Evolutionary conservation across 2,329 filamentous ascomycete genomes (phyloP).

Genomic region (Aspergillus viridinutans): DNA sequence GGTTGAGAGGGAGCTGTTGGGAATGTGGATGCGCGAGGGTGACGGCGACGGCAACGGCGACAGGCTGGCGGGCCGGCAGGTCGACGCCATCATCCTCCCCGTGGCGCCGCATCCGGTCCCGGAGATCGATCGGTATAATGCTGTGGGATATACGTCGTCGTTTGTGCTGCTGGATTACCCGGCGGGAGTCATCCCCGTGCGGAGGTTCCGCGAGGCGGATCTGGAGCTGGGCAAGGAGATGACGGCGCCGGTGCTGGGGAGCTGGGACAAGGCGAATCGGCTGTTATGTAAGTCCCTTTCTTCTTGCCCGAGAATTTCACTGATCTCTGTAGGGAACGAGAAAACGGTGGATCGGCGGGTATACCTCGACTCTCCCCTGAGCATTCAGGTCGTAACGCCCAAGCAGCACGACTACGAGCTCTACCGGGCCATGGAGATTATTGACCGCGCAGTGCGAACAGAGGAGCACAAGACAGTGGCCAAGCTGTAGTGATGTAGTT

Average conservation of each 20-base stretch:
- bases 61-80: constrained; percentile 6
- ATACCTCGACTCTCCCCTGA: constrained; percentile 53
- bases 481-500: constrained; percentile 17
- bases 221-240: constrained; percentile 47
- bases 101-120: constrained; percentile 62
- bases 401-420: constrained; percentile 53
- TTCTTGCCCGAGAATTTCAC: not conserved
- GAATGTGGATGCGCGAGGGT: constrained; percentile 53
- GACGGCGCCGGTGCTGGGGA: constrained; percentile 38
- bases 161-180: constrained; percentile 63
- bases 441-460: constrained; percentile 41
- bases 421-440: constrained; percentile 49
- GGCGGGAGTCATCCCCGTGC: constrained; percentile 54
- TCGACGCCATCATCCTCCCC: constrained; percentile 60
- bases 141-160: constrained; percentile 57
- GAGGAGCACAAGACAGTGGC: not conserved
- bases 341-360: constrained; percentile 49
- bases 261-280: constrained; percentile 59
- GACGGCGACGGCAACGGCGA: too few relatives aligned
- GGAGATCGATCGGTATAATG: constrained; percentile 59
- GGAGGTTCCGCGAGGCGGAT: constrained; percentile 48
- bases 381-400: constrained; percentile 55
- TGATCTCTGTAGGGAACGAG: constrained; percentile 37
- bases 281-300: constrained; percentile 48
- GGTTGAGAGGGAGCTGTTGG: constrained; percentile 53